Evolutionary conservation across 23 red algal genomes (phyloP).

Genomic region (Cyanidium caldarium): DNA sequence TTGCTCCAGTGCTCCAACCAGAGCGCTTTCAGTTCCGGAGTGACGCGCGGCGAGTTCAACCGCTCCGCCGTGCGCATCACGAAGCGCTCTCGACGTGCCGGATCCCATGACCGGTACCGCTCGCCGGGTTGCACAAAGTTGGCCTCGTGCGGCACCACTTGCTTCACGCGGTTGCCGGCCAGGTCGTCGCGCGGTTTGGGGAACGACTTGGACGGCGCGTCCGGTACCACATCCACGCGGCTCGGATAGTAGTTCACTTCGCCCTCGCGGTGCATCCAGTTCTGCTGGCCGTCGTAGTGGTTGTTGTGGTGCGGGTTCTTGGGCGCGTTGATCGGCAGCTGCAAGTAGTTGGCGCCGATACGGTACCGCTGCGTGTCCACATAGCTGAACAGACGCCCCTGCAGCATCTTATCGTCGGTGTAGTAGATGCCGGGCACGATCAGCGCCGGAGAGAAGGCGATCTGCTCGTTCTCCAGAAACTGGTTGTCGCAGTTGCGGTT

Average conservation of each 20-base stretch:
- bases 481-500: slow-evolving; percentile 86
- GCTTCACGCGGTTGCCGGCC: slow-evolving; percentile 30
- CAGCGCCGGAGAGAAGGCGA: slow-evolving; percentile 83
- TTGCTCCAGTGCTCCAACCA: slow-evolving; percentile 81
- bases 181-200: slow-evolving; percentile 25
- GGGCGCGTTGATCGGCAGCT: slow-evolving; percentile 88
- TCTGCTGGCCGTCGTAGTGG: slow-evolving; percentile 65
- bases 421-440: slow-evolving; percentile 81
- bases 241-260: slow-evolving; percentile 90
- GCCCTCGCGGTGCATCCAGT: slow-evolving; percentile 55
- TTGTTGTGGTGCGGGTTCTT: slow-evolving; percentile 43
- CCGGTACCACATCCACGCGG: slow-evolving; percentile 9
- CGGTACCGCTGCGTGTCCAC: slow-evolving; percentile 95
- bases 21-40: slow-evolving; percentile 32
- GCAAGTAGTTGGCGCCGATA: slow-evolving; percentile 76
- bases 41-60: slow-evolving; percentile 52
- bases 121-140: slow-evolving; percentile 87
- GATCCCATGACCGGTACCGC: slow-evolving; percentile 71
- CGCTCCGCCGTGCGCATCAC: slow-evolving; percentile 46
- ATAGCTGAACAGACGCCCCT: slow-evolving; percentile 81
- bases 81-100: slow-evolving; percentile 52
- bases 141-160: slow-evolving; percentile 42
- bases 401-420: slow-evolving; percentile 87
- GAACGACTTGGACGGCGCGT: slow-evolving; percentile 3
- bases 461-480: slow-evolving; percentile 74